These are phyloP conservation scores for Lentinula novae-zelandiae DNA, from an alignment of 1,284 basidiomycete species.

Conservation along the genomic window DNA sequence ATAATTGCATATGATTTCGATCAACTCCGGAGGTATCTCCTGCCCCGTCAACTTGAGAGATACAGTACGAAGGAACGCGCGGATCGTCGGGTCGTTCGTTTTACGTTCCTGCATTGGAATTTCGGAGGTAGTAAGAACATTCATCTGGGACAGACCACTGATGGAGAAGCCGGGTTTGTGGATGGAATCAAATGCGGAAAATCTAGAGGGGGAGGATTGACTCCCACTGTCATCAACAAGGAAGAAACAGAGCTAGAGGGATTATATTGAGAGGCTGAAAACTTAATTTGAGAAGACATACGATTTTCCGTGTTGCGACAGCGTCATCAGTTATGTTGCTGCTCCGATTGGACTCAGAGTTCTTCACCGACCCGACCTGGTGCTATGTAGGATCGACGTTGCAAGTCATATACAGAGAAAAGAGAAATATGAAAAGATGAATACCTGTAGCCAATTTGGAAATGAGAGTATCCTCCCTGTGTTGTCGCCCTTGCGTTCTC, in stretches of 20 bases:
- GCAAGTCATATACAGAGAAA: not conserved
- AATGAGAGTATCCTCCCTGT: constrained; percentile 19
- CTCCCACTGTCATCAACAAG: constrained; percentile 12
- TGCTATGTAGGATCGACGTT: not conserved
- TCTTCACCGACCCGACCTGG: not conserved
- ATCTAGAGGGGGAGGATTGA: not conserved
- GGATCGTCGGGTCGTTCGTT: constrained; percentile 9
- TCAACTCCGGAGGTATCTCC: constrained; percentile 11
- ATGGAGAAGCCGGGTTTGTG: constrained; percentile 6
- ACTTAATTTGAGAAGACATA: not conserved
- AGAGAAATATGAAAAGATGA: not conserved
- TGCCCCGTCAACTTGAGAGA: constrained; percentile 4
- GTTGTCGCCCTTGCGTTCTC: not conserved
- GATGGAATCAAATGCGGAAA: not conserved
- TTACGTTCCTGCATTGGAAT: constrained; percentile 12
- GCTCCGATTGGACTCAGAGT: not conserved
- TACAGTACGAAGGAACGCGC: not conserved
- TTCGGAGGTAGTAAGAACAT: constrained; percentile 14
- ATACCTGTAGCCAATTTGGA: constrained; percentile 17
- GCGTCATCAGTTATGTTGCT: not conserved
- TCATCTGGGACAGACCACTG: constrained; percentile 1
- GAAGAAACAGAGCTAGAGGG: constrained; percentile 16
- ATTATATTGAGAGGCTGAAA: not conserved
- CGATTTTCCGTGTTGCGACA: constrained; percentile 11
- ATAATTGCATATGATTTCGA: constrained; percentile 10